phyloP scores from a whole-genome alignment of 2,329 filamentous ascomycete genomes.

The Amauroascus verrucosus region DNA sequence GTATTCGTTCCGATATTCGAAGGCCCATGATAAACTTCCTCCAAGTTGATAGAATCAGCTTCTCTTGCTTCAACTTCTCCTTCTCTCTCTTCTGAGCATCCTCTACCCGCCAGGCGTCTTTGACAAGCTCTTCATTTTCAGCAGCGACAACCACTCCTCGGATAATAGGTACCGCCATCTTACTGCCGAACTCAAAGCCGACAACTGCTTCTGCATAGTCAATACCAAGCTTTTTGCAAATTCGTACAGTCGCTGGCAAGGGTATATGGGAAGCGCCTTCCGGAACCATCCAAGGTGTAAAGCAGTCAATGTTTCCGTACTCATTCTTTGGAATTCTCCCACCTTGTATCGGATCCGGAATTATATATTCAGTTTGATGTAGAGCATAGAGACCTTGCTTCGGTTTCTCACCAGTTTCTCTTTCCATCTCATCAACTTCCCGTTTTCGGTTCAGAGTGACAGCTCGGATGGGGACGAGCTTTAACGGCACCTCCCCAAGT shows the following conservation, averaged over 20 bases:
- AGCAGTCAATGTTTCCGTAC: conserved; percentile 94
- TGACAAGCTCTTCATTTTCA: conserved; percentile 63
- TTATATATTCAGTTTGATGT: conserved; percentile 91
- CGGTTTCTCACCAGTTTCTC: conserved; percentile 68
- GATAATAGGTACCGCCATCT: conserved; percentile 86
- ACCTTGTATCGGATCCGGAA: conserved; percentile 72
- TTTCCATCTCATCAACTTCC: conserved; percentile 77
- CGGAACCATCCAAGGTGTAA: conserved; percentile 87
- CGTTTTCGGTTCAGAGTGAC: conserved; percentile 79
- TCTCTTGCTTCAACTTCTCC: conserved; percentile 73
- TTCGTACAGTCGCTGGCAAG: conserved; percentile 60
- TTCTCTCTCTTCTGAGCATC: conserved; percentile 64
- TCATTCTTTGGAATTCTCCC: conserved; percentile 87
- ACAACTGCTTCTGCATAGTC: conserved; percentile 92
- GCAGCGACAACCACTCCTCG: conserved; percentile 79
- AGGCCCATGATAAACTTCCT: conserved; percentile 77
- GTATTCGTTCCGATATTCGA: conserved; percentile 67
- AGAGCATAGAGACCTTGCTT: conserved; percentile 75
- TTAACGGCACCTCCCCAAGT: conserved; percentile 62
- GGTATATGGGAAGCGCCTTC: conserved; percentile 74
- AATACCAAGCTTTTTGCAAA: conserved; percentile 74
- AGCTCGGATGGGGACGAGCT: conserved; percentile 78
- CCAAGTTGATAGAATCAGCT: conserved; percentile 65
- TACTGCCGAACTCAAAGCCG: conserved; percentile 90
- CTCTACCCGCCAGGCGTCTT: conserved; percentile 69